Conservation (phyloP, 2,329 filamentous ascomycete species). For the Penicillium crustosum region DNA sequence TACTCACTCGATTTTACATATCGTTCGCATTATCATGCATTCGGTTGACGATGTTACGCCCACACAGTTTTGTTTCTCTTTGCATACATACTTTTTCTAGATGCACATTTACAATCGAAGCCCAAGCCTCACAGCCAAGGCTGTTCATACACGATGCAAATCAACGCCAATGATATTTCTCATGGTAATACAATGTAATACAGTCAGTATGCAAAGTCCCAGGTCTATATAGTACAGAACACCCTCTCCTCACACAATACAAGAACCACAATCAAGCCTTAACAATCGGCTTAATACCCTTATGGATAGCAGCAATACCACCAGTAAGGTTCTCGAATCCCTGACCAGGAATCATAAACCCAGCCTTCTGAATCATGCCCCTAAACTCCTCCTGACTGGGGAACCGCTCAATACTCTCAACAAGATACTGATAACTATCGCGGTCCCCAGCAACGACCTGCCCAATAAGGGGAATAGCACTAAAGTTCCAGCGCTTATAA, state of each 20-base stretch:
- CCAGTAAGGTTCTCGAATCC: constrained; percentile 90
- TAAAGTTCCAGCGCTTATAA: constrained; percentile 96
- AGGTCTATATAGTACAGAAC: constrained; percentile 23
- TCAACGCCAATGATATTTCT: constrained; percentile 10
- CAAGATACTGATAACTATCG: constrained; percentile 96
- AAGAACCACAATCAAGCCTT: constrained; percentile 11
- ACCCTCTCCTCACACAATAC: background rate
- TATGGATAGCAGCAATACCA: constrained; percentile 94
- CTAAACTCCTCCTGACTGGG: constrained; percentile 82
- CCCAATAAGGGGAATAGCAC: constrained; percentile 89
- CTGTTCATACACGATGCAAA: background rate
- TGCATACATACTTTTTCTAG: background rate
- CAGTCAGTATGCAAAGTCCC: constrained; percentile 14
- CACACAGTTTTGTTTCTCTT: background rate
- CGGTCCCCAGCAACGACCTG: constrained; percentile 91
- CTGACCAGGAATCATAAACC: constrained; percentile 77
- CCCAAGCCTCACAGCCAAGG: background rate
- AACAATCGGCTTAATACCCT: constrained; percentile 75
- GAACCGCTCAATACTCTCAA: constrained; percentile 95
- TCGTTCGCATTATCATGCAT: constrained; percentile 6
- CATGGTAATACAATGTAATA: constrained; percentile 20
- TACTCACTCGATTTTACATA: constrained; percentile 12
- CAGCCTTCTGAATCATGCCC: constrained; percentile 60
- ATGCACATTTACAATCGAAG: constrained; percentile 6
- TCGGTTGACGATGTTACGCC: constrained; percentile 24